Conservation (phyloP, 805 yeast species). For the Kurtzmaniella cleridarum region DNA sequence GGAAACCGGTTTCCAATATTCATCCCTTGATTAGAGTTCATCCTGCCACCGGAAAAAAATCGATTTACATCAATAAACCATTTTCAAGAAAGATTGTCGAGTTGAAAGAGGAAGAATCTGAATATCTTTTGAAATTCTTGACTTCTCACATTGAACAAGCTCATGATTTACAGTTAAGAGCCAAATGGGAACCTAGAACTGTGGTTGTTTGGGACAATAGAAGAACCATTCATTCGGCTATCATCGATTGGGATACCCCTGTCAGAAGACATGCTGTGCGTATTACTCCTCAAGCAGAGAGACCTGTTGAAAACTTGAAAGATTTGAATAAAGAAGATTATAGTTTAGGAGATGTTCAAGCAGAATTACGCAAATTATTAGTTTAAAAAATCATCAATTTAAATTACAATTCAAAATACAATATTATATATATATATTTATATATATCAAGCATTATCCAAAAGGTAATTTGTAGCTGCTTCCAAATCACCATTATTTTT, state of each 20-base stretch:
- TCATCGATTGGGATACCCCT: slow-evolving; percentile 66
- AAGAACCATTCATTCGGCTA: slow-evolving; percentile 61
- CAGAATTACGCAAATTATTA: not conserved
- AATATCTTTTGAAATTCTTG: slow-evolving; percentile 52
- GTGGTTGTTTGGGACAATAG: slow-evolving; percentile 81
- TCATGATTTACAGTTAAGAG: slow-evolving; percentile 63
- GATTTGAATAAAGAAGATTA: slow-evolving; percentile 34
- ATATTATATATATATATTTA: not conserved
- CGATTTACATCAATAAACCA: slow-evolving; percentile 50
- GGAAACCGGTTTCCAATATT: slow-evolving; percentile 54
- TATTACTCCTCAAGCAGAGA: slow-evolving; percentile 68
- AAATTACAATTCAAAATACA: not conserved
- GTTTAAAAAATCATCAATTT: not conserved
- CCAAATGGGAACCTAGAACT: slow-evolving; percentile 64
- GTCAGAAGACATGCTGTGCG: slow-evolving; percentile 68
- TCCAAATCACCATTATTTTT: slow-evolving; percentile 70
- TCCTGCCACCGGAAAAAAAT: slow-evolving; percentile 64
- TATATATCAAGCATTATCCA: slow-evolving; percentile 55
- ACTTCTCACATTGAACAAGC: slow-evolving; percentile 46
- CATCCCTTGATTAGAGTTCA: slow-evolving; percentile 72
- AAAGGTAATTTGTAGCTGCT: slow-evolving; percentile 78
- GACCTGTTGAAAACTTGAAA: slow-evolving; percentile 47
- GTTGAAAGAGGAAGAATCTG: slow-evolving; percentile 67
- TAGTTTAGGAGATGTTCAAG: slow-evolving; percentile 4
- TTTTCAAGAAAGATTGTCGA: slow-evolving; percentile 68